Conservation (phyloP, 2,329 filamentous ascomycete genomes). For the Alternaria arbusti region DNA sequence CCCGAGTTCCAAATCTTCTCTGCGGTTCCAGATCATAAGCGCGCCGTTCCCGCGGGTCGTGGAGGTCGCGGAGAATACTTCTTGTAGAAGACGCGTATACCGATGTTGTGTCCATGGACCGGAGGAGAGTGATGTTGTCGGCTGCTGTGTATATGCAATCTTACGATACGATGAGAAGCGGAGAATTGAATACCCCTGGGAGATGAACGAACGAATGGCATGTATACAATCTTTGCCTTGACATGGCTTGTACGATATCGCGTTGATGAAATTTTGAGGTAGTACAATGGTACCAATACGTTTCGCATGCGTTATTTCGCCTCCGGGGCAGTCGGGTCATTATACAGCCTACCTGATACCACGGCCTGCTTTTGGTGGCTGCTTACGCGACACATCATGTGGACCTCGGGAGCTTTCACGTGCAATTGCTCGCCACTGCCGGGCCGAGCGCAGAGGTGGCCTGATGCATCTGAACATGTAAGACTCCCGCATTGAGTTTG, state of each 20-base stretch:
- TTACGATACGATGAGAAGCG: conserved; percentile 12
- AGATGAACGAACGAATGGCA: not conserved
- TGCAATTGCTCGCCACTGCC: too few relatives aligned
- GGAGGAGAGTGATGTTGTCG: not conserved
- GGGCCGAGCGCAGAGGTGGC: too few relatives aligned
- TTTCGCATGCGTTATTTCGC: too few relatives aligned
- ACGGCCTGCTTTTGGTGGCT: too few relatives aligned
- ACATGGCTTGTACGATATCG: not conserved
- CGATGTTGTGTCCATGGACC: not conserved
- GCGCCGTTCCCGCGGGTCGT: conserved; percentile 74
- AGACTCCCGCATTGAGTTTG: too few relatives aligned
- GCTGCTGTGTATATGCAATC: conserved; percentile 14
- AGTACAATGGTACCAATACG: not conserved
- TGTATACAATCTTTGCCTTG: not conserved
- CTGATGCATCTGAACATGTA: too few relatives aligned
- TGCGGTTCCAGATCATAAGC: conserved; percentile 83
- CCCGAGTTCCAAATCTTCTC: conserved; percentile 93
- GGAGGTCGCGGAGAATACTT: conserved; percentile 60
- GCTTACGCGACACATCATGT: too few relatives aligned
- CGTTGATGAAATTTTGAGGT: not conserved
- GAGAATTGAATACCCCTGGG: conserved; percentile 28
- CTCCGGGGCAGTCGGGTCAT: too few relatives aligned
- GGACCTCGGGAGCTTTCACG: too few relatives aligned
- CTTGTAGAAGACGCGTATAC: conserved; percentile 41
- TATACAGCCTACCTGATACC: too few relatives aligned